A percentile compares a stretch with the other conserved stretches of the same genome.
Evolutionary conservation across 257 asterid species (phyloP).

Genomic region (Scutellaria barbata): DNA sequence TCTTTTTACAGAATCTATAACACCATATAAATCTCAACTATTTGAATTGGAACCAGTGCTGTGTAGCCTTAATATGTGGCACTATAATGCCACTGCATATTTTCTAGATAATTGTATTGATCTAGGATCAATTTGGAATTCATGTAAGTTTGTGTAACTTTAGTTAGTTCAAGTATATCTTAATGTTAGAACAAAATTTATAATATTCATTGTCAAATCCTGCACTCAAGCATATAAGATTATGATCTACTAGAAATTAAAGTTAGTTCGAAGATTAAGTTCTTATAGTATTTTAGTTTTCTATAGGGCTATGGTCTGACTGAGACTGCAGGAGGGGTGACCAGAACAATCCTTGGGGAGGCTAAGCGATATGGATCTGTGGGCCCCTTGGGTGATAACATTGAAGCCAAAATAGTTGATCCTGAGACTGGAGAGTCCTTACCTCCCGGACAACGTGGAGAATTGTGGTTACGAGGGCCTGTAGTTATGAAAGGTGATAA

Average conservation of each 20-base stretch:
- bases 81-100: too few species aligned
- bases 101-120: not conserved
- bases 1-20: too few species aligned
- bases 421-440: conserved; percentile 68
- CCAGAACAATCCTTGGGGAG: conserved; percentile 68
- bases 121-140: not conserved
- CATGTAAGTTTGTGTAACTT: not conserved
- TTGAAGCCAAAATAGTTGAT: conserved; percentile 88
- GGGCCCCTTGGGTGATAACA: conserved; percentile 64
- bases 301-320: conserved; percentile 93
- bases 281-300: not conserved
- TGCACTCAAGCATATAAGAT: conserved; percentile 1
- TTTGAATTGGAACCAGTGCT: too few species aligned
- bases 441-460: conserved; percentile 84
- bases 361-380: conserved; percentile 63
- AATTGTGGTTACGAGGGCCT: conserved; percentile 92
- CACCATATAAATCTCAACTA: too few species aligned
- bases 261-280: not conserved
- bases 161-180: not conserved
- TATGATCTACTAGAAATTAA: not conserved
- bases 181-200: not conserved
- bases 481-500: conserved; percentile 75
- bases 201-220: not conserved
- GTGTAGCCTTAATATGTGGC: too few species aligned
- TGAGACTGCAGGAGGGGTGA: conserved; percentile 73